phyloP scores from a whole-genome alignment of 23 red algal species.

The Pyropia haitanensis region DNA sequence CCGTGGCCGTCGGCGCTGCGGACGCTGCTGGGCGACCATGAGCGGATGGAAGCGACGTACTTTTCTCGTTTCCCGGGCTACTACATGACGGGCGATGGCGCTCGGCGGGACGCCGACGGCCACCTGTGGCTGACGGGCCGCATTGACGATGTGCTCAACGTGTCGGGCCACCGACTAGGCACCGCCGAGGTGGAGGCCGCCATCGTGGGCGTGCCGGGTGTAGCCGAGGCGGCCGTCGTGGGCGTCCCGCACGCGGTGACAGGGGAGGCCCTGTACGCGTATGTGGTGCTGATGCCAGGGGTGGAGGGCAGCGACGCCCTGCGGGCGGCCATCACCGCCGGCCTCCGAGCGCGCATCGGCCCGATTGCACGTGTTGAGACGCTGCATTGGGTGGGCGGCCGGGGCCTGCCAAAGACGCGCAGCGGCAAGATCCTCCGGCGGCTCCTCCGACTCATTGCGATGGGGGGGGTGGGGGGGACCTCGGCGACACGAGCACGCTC shows the following conservation, averaged over 20 bases:
- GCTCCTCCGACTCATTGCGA: constrained; percentile 58
- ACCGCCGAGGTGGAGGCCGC: constrained; percentile 61
- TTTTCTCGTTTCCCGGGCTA: constrained; percentile 42
- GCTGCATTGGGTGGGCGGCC: constrained; percentile 20
- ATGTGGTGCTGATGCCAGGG: constrained; percentile 24
- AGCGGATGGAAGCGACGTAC: constrained; percentile 38
- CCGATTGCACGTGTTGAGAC: constrained; percentile 34
- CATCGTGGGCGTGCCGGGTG: constrained; percentile 17
- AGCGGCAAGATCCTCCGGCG: constrained; percentile 65
- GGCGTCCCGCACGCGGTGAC: constrained; percentile 52
- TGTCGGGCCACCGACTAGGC: constrained; percentile 58
- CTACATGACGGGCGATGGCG: constrained; percentile 62
- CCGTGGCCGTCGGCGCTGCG: constrained; percentile 49
- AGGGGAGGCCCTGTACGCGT: constrained; percentile 47
- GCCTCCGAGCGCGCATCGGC: constrained; percentile 30
- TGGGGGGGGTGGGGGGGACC: constrained; percentile 1
- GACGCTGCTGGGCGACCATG: constrained; percentile 45
- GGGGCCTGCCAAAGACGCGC: constrained; percentile 45
- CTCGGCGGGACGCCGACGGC: constrained; percentile 48
- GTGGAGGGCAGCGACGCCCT: constrained; percentile 15
- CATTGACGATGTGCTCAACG: constrained; percentile 63
- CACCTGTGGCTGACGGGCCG: constrained; percentile 64
- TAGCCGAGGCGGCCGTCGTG: constrained; percentile 61
- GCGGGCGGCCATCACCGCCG: constrained; percentile 11
- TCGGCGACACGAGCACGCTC: constrained; percentile 48